These are phyloP conservation scores for Boletus subcaerulescens DNA, from an alignment of 768 basidiomycete species.

Conservation along the genomic window DNA sequence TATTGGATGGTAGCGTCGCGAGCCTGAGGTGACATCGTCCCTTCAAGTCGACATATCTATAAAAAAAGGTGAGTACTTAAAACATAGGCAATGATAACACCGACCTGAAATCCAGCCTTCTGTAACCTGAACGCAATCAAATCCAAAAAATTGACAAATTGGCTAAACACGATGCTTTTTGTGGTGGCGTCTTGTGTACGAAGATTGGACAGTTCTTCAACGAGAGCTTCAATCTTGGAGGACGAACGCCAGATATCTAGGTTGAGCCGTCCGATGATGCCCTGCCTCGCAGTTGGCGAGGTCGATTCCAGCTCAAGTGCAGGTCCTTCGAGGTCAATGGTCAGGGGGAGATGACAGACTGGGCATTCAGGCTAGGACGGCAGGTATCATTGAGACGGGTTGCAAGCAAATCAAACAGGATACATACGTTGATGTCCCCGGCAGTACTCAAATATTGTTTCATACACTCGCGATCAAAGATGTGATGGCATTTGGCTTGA, in stretches of 20 bases:
- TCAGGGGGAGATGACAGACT: constrained; percentile 87
- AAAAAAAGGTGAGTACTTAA: background rate
- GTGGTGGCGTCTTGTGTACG: constrained; percentile 83
- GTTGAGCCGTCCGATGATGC: constrained; percentile 89
- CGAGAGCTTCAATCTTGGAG: constrained; percentile 94
- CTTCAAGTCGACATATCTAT: constrained; percentile 93
- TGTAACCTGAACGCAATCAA: constrained; percentile 91
- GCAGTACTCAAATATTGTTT: constrained; percentile 83
- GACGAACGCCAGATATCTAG: constrained; percentile 90
- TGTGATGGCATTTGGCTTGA: constrained; percentile 86
- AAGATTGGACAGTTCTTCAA: constrained; percentile 89
- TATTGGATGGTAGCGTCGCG: constrained; percentile 92
- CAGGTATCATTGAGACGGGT: background rate
- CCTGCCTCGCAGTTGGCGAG: constrained; percentile 58
- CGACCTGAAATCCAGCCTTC: constrained; percentile 83
- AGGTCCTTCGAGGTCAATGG: constrained; percentile 94
- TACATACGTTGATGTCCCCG: constrained; percentile 58
- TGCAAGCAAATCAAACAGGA: background rate
- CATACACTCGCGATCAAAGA: constrained; percentile 96
- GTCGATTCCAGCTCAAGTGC: constrained; percentile 80
- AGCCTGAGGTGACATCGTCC: constrained; percentile 95
- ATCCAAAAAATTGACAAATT: constrained; percentile 92
- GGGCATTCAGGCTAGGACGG: constrained; percentile 79
- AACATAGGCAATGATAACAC: constrained; percentile 20
- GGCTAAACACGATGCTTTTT: constrained; percentile 96